phyloP scores from a whole-genome alignment of 352 stramenopile genomes.

The Thalassiosira sp. region DNA sequence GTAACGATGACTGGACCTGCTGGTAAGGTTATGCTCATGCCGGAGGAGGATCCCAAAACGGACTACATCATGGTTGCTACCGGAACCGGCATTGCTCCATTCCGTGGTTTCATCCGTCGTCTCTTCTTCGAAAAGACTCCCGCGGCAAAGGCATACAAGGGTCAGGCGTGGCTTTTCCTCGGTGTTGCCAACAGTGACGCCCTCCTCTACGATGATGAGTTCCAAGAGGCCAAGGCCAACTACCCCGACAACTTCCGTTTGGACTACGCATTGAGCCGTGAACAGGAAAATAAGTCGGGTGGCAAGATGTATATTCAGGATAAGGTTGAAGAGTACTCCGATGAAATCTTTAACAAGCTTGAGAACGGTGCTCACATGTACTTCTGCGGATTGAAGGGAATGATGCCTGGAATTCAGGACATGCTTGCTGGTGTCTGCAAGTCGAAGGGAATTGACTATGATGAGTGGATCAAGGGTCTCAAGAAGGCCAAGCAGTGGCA shows the following conservation, averaged over 20 bases:
- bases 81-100: conserved; percentile 89
- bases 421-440: conserved; percentile 85
- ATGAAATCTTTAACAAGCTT: conserved; percentile 87
- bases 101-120: conserved; percentile 87
- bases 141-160: conserved; percentile 84
- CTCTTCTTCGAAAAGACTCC: conserved; percentile 88
- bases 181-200: conserved; percentile 87
- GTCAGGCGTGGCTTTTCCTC: conserved; percentile 88
- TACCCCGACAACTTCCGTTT: conserved; percentile 86
- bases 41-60: conserved; percentile 85
- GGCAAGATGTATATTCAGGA: conserved; percentile 91
- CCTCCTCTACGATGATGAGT: conserved; percentile 89
- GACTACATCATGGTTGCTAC: conserved; percentile 91
- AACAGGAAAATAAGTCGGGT: conserved; percentile 86
- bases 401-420: conserved; percentile 88
- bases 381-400: conserved; percentile 88
- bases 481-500: conserved; percentile 88
- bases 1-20: conserved; percentile 86
- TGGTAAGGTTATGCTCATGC: conserved; percentile 89
- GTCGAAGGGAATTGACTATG: conserved; percentile 83
- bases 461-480: conserved; percentile 84
- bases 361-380: conserved; percentile 88
- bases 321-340: conserved; percentile 88
- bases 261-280: conserved; percentile 86
- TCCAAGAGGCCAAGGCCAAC: conserved; percentile 83